Conservation (phyloP, 208 protist genomes). For the Polymyxa betae region DNA sequence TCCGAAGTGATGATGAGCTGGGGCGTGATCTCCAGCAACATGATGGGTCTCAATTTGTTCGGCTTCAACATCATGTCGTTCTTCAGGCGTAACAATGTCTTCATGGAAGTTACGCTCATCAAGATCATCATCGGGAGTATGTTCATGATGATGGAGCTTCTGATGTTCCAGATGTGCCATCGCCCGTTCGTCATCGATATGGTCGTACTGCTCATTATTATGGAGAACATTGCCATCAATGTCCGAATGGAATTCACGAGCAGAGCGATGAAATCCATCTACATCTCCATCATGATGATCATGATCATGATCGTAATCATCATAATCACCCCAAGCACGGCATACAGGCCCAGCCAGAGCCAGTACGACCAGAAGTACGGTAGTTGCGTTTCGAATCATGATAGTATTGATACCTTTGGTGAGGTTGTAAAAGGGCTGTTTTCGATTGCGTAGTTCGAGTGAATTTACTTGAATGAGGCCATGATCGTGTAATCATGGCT, state of each 20-base stretch:
- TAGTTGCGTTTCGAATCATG: no score
- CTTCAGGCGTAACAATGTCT: slow-evolving; percentile 8
- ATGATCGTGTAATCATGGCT: no score
- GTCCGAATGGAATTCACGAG: neutral
- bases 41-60: slow-evolving; percentile 8
- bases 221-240: slow-evolving; percentile 32
- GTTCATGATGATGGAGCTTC: neutral
- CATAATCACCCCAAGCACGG: neutral
- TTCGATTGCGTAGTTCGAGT: no score
- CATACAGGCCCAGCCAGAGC: no score
- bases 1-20: neutral
- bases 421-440: no score
- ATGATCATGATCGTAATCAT: neutral
- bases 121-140: slow-evolving; percentile 17
- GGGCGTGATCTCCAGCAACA: neutral
- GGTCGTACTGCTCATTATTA: slow-evolving; percentile 48
- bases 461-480: no score
- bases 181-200: neutral
- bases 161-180: slow-evolving; percentile 5
- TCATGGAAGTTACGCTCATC: neutral
- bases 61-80: neutral
- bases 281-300: slow-evolving; percentile 33
- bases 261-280: neutral
- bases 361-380: no score
- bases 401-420: no score